These are phyloP conservation scores for Dioscorea alata DNA, from an alignment of 106 monocot species.

Conservation along the genomic window DNA sequence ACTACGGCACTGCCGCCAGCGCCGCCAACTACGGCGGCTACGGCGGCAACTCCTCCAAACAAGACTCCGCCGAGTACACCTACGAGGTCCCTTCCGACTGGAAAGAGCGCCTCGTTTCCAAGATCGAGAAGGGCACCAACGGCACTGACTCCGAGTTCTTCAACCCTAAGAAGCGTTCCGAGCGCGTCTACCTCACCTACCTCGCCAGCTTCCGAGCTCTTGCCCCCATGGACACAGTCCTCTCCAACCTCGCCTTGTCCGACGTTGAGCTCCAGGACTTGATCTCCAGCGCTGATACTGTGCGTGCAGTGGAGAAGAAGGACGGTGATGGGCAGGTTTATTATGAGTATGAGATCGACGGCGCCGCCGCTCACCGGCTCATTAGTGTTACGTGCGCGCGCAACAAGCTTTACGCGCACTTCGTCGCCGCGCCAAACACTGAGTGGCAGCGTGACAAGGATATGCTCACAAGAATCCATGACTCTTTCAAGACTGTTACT, in stretches of 20 bases:
- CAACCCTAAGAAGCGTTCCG: slow-evolving; percentile 80
- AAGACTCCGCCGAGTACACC: slow-evolving; percentile 81
- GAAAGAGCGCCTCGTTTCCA: slow-evolving; percentile 92
- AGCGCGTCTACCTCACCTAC: slow-evolving; percentile 89
- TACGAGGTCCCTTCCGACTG: slow-evolving; percentile 85
- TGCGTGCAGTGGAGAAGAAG: slow-evolving; percentile 43
- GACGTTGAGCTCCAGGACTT: slow-evolving; percentile 86
- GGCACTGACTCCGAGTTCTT: slow-evolving; percentile 98
- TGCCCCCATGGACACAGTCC: slow-evolving; percentile 69
- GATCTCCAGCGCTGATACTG: slow-evolving; percentile 63
- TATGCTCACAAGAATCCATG: slow-evolving; percentile 55
- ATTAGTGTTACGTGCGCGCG: slow-evolving; percentile 83
- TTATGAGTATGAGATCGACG: slow-evolving; percentile 82
- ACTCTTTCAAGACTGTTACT: slow-evolving; percentile 71
- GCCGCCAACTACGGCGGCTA: slow-evolving; percentile 98
- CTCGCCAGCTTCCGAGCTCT: slow-evolving; percentile 67
- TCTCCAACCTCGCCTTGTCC: slow-evolving; percentile 81
- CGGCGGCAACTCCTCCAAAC: slow-evolving; percentile 89
- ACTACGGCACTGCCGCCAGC: slow-evolving; percentile 97
- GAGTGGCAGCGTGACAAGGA: slow-evolving; percentile 84
- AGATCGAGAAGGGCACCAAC: slow-evolving; percentile 97
- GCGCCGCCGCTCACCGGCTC: slow-evolving; percentile 60
- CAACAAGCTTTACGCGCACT: slow-evolving; percentile 94
- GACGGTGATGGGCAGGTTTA: slow-evolving; percentile 72
- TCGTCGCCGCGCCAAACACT: slow-evolving; percentile 70